Evolutionary conservation across 176 grass and related monocot genomes (phyloP).

Genomic region (Cocos nucifera): DNA sequence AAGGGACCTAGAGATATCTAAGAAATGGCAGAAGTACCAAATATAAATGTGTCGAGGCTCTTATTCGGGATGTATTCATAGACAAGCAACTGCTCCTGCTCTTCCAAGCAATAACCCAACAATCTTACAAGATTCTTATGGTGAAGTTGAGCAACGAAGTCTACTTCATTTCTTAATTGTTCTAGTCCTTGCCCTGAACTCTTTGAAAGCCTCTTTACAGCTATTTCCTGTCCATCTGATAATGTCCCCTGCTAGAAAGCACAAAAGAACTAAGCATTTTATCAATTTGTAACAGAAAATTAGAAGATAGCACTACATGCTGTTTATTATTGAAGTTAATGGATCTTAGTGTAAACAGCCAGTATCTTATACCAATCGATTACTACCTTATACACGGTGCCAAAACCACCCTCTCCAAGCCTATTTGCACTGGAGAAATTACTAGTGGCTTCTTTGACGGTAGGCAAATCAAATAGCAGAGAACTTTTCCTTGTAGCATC

Average conservation of each 20-base stretch:
- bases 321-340: too few relatives aligned
- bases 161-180: constrained; percentile 40
- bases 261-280: too few relatives aligned
- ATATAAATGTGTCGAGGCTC: constrained; percentile 41
- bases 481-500: background rate
- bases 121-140: constrained; percentile 49
- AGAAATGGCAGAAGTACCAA: constrained; percentile 4
- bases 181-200: constrained; percentile 30
- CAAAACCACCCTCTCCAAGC: constrained; percentile 58
- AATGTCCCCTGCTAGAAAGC: constrained; percentile 26
- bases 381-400: constrained; percentile 41
- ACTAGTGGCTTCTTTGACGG: constrained; percentile 22
- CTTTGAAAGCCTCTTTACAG: constrained; percentile 46
- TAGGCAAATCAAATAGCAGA: constrained; percentile 31
- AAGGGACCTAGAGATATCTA: too few relatives aligned
- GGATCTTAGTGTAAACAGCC: too few relatives aligned
- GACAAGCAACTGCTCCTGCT: constrained; percentile 40
- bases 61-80: constrained; percentile 41
- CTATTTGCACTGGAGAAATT: constrained; percentile 39
- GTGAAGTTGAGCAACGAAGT: constrained; percentile 41
- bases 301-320: too few relatives aligned
- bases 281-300: too few relatives aligned
- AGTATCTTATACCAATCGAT: too few relatives aligned
- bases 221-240: constrained; percentile 31
- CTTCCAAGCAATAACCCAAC: constrained; percentile 37